Evolutionary conservation across 129 eudicot genomes (phyloP).

Genomic region (Logfia minima): DNA sequence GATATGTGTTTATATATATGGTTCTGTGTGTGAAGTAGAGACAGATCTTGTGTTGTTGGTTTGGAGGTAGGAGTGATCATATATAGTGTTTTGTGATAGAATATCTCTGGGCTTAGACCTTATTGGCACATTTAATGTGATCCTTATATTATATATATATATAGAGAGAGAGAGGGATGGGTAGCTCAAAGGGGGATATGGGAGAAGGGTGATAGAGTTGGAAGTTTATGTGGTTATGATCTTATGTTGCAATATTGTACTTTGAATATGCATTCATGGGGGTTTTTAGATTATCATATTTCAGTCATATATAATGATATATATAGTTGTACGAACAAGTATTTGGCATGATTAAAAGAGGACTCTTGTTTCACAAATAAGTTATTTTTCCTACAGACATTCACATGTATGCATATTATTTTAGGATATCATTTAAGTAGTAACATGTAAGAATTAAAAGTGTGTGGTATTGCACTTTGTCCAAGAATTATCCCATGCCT

Average conservation of each 20-base stretch:
- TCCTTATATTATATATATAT: neutral
- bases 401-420: conserved; percentile 34
- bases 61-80: conserved; percentile 32
- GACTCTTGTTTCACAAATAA: conserved; percentile 15
- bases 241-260: conserved; percentile 32
- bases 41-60: conserved; percentile 27
- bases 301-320: conserved; percentile 21
- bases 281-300: conserved; percentile 4
- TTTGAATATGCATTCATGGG: conserved; percentile 32
- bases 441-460: conserved; percentile 48
- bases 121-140: conserved; percentile 40
- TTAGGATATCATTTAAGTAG: conserved; percentile 39
- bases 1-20: neutral
- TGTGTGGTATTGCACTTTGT: conserved; percentile 42
- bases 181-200: conserved; percentile 24
- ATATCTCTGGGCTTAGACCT: conserved; percentile 32
- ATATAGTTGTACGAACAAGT: conserved; percentile 35
- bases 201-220: conserved; percentile 21
- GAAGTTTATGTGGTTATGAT: conserved; percentile 33
- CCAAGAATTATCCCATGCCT: conserved; percentile 54
- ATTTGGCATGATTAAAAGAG: conserved; percentile 17
- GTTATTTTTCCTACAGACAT: conserved; percentile 19
- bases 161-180: conserved; percentile 20
- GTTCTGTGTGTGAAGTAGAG: conserved; percentile 23
- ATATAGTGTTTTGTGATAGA: conserved; percentile 39